A percentile compares a stretch with the other conserved stretches of the same genome.
phyloP scores from a whole-genome alignment of 768 basidiomycete species.

The Suillus plorans region DNA sequence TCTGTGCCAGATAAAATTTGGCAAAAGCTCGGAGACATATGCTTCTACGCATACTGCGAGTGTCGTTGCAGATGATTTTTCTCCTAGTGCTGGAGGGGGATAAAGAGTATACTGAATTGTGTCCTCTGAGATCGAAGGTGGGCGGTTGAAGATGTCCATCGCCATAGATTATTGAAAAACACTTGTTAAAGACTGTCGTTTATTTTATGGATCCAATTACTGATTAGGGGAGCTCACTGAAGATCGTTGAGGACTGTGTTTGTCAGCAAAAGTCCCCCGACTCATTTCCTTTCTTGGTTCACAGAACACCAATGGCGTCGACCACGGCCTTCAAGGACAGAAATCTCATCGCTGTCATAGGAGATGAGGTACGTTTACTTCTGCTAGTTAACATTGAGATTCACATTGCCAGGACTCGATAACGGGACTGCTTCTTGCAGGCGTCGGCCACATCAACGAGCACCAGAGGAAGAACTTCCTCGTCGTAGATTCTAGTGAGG shows the following conservation, averaged over 20 bases:
- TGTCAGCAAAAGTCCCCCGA: conserved; percentile 12
- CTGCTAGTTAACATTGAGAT: not conserved
- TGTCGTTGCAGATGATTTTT: conserved; percentile 60
- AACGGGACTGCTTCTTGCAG: conserved; percentile 92
- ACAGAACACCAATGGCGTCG: conserved; percentile 42
- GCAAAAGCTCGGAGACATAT: conserved; percentile 54
- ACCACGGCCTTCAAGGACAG: conserved; percentile 73
- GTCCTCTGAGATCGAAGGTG: conserved; percentile 83
- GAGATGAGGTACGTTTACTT: conserved; percentile 75
- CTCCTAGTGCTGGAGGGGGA: conserved; percentile 51
- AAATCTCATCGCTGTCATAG: conserved; percentile 90
- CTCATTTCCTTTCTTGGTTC: conserved; percentile 17
- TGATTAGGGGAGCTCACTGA: not conserved
- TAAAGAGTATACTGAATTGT: conserved; percentile 77
- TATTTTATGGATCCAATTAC: not conserved
- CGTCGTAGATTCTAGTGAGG: conserved; percentile 89
- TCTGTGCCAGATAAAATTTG: conserved; percentile 77
- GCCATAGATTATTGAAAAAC: not conserved
- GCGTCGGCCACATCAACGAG: conserved; percentile 88
- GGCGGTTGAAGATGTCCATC: conserved; percentile 72
- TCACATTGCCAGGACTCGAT: conserved; percentile 77
- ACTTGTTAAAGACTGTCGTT: not conserved
- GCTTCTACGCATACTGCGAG: conserved; percentile 67
- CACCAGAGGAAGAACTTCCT: conserved; percentile 98
- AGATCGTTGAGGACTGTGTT: conserved; percentile 6